Base-by-base conservation (phyloP, 225 moss, liverwort and hornwort species). In the Marchantia paleacea region DNA sequence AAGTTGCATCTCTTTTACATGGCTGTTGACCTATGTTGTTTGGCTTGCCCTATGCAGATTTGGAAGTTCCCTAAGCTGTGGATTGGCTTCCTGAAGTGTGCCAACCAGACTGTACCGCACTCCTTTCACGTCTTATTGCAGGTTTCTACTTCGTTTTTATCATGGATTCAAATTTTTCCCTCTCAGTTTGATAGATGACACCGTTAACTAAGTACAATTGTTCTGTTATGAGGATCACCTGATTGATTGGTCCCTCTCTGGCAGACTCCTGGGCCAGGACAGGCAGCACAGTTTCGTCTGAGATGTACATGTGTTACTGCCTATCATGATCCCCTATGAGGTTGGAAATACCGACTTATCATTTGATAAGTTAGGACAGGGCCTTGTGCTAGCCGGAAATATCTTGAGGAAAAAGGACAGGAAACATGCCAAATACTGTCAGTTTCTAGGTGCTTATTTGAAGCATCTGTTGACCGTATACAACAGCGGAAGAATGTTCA, bases 21-120 rank as follows among this genome's bases (percentile, higher is more conserved):
- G 52, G 55, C 28, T 55, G 0, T 29, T 72, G 6, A 26, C 6
- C 54, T 26, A 15, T n/a, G 14, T 68, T 31, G 68, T 9, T 10
- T 3, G n/a, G n/a, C 7, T 68, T 68, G 12, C 25, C 16, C n/a
- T 50, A 61, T 86, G 80, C 91, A 99, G 99, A 99, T 99, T 64
- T 99, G 99, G 99, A 99, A 95, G 85, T 85, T 92, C 80, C 95
- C 99, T 58, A 99, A 95, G 90, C 86, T 99, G 72, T 99, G 99
- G 99, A 92, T 94, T 90, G 99, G 99, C 52, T 99, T 99, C 81
- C 73, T 99, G 29, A 99, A 99, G 82, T 99, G 99, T 81, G 95
- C 99, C 61, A 94, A 95, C 84, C 99, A 99, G 86, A 99, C 99
- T 75, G 89, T 92, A 82, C 99, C 99, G 55, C 92, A 94, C 61